These are phyloP conservation scores for Tephrocybe sp. DNA, from an alignment of 768 basidiomycete genomes.

Conservation along the genomic window DNA sequence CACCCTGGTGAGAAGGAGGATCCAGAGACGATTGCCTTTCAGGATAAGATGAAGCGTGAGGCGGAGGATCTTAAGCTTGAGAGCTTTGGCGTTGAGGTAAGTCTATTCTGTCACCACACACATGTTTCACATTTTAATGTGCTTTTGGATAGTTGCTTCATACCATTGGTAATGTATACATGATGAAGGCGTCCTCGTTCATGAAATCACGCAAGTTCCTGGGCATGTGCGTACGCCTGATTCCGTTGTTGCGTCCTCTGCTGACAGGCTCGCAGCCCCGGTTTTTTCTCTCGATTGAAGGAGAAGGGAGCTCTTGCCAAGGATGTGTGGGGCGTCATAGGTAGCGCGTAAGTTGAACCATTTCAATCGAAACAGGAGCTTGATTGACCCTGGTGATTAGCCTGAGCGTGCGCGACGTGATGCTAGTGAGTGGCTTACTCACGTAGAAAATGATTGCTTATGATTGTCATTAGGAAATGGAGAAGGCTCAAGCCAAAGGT, in stretches of 20 bases:
- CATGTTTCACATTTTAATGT: background rate
- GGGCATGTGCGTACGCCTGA: slow-evolving; percentile 56
- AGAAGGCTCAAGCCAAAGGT: slow-evolving; percentile 85
- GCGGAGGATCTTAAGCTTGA: slow-evolving; percentile 95
- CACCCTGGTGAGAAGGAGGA: slow-evolving; percentile 79
- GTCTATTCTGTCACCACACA: slow-evolving; percentile 18
- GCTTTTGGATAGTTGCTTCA: slow-evolving; percentile 62
- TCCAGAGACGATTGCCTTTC: slow-evolving; percentile 77
- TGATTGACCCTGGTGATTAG: slow-evolving; percentile 28
- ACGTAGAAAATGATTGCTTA: background rate
- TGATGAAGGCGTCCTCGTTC: slow-evolving; percentile 88
- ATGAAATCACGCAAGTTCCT: slow-evolving; percentile 90
- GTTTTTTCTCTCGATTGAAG: slow-evolving; percentile 91
- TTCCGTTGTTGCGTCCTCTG: background rate
- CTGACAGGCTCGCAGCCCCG: slow-evolving; percentile 51
- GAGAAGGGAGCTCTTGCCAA: slow-evolving; percentile 93
- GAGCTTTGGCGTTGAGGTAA: slow-evolving; percentile 93
- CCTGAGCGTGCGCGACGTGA: slow-evolving; percentile 72
- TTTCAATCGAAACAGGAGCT: slow-evolving; percentile 4
- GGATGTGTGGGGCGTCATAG: slow-evolving; percentile 95
- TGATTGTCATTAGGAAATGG: slow-evolving; percentile 61
- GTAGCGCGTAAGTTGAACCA: slow-evolving; percentile 73
- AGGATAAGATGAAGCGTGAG: slow-evolving; percentile 73
- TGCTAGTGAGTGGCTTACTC: slow-evolving; percentile 53
- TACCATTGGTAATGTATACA: slow-evolving; percentile 88